Evolutionary conservation across 495 filamentous ascomycete species (phyloP).

Genomic region (Rostrohypoxylon terebratum): DNA sequence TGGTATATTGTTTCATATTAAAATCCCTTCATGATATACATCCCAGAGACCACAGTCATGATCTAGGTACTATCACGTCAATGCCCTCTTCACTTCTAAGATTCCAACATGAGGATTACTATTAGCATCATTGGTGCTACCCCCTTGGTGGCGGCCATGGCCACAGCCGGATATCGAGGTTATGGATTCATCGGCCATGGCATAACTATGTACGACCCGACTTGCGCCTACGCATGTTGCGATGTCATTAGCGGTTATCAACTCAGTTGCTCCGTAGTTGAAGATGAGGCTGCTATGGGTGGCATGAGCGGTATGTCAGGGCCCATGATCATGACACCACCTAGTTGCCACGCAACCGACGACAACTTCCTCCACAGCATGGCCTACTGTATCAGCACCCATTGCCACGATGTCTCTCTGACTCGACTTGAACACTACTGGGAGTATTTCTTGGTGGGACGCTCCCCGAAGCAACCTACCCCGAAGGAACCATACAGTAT

Average conservation of each 20-base stretch:
- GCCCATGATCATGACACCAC: slow-evolving; percentile 40
- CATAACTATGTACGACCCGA: slow-evolving; percentile 51
- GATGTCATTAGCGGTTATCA: slow-evolving; percentile 40
- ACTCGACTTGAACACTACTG: slow-evolving; percentile 52
- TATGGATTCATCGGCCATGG: slow-evolving; percentile 53
- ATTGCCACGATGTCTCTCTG: slow-evolving; percentile 41
- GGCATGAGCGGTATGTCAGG: slow-evolving; percentile 23
- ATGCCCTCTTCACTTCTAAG: neutral
- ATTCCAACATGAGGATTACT: slow-evolving; percentile 12
- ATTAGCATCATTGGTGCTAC: neutral
- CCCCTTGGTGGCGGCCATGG: slow-evolving; percentile 12
- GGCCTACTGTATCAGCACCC: slow-evolving; percentile 53
- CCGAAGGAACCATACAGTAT: slow-evolving; percentile 47
- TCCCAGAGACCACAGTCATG: neutral
- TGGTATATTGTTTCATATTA: neutral
- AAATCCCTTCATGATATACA: neutral
- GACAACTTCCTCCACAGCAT: slow-evolving; percentile 52
- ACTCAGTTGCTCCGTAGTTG: slow-evolving; percentile 46
- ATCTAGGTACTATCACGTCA: neutral
- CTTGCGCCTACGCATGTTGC: slow-evolving; percentile 51
- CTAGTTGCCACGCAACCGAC: slow-evolving; percentile 53
- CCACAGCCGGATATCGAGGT: slow-evolving; percentile 9
- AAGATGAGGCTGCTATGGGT: slow-evolving; percentile 17
- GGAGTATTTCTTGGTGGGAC: slow-evolving; percentile 45
- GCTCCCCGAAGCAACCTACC: slow-evolving; percentile 20